These are phyloP conservation scores for Penicillium oxalicum DNA, from an alignment of 2,329 filamentous ascomycete genomes.

Conservation along the genomic window DNA sequence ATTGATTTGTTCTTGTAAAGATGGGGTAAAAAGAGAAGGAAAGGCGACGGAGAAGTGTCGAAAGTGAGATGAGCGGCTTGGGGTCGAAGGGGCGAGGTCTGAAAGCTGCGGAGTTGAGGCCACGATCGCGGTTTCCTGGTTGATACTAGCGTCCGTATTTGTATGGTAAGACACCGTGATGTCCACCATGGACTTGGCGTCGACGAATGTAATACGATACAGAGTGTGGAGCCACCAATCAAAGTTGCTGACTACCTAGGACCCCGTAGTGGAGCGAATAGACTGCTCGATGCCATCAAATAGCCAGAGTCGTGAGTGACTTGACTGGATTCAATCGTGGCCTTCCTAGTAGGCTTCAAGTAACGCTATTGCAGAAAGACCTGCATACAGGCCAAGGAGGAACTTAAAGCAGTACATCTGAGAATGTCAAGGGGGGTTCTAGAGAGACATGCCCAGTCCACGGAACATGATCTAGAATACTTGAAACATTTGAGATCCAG, in stretches of 20 bases:
- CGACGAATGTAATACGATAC: conserved; percentile 6
- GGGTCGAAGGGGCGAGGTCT: conserved; percentile 11
- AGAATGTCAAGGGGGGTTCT: too few relatives aligned
- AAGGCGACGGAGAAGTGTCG: conserved; percentile 10
- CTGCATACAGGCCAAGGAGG: too few relatives aligned
- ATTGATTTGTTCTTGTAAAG: conserved; percentile 7
- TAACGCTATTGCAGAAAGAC: too few relatives aligned
- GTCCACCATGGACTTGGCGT: neutral
- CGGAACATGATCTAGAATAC: too few relatives aligned
- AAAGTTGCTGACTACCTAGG: neutral
- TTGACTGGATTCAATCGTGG: too few relatives aligned
- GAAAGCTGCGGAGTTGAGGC: conserved; percentile 23
- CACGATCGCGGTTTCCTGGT: conserved; percentile 24
- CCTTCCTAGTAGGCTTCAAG: too few relatives aligned
- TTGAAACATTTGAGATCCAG: too few relatives aligned
- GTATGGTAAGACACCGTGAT: conserved; percentile 3
- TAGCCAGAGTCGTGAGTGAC: too few relatives aligned
- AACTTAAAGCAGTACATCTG: too few relatives aligned
- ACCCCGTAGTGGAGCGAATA: neutral
- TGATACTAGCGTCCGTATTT: conserved; percentile 14
- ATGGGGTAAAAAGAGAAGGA: conserved; percentile 8
- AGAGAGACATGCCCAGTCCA: too few relatives aligned
- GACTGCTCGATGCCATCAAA: neutral
- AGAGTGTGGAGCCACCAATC: conserved; percentile 9
- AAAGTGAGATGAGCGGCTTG: conserved; percentile 8